A percentile compares a stretch with the other conserved stretches of the same genome.
These are phyloP conservation scores for Vitis hybrid DNA, from an alignment of 177 flowering plant species.

Conservation along the genomic window DNA sequence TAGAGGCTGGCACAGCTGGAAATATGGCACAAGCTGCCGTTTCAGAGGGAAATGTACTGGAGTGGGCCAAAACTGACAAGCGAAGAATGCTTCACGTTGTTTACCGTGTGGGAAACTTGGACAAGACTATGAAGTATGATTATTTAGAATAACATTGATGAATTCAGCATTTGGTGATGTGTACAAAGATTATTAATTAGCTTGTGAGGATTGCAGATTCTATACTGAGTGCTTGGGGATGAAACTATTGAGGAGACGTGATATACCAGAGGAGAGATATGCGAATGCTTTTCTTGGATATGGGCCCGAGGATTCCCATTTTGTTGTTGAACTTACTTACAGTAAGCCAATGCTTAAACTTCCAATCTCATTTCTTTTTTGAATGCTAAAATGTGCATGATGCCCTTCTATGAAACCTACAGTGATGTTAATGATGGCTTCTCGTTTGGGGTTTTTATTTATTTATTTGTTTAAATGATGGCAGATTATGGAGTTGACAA, in stretches of 20 bases:
- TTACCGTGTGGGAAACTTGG: constrained; percentile 84
- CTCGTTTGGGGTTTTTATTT: not conserved
- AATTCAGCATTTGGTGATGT: not conserved
- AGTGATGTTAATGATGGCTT: not conserved
- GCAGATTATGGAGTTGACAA: constrained; percentile 43
- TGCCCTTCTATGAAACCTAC: not conserved
- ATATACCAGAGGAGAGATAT: constrained; percentile 87
- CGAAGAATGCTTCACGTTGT: constrained; percentile 85
- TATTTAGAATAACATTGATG: constrained; percentile 2
- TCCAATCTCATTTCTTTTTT: not conserved
- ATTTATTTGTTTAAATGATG: not conserved
- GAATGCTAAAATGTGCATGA: not conserved
- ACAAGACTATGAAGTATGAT: constrained; percentile 73
- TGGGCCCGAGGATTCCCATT: constrained; percentile 90
- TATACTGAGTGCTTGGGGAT: constrained; percentile 87
- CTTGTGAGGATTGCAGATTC: constrained; percentile 44
- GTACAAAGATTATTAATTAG: not conserved
- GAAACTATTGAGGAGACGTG: constrained; percentile 81
- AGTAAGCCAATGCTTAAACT: constrained; percentile 37
- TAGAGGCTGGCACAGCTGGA: constrained; percentile 36
- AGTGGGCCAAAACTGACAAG: constrained; percentile 74
- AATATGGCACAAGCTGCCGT: constrained; percentile 41
- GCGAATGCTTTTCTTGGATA: constrained; percentile 88
- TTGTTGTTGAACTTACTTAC: constrained; percentile 80
- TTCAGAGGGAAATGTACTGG: constrained; percentile 46